Evolutionary conservation across 2,329 filamentous ascomycete species (phyloP).

Genomic region (Fusarium sp.): DNA sequence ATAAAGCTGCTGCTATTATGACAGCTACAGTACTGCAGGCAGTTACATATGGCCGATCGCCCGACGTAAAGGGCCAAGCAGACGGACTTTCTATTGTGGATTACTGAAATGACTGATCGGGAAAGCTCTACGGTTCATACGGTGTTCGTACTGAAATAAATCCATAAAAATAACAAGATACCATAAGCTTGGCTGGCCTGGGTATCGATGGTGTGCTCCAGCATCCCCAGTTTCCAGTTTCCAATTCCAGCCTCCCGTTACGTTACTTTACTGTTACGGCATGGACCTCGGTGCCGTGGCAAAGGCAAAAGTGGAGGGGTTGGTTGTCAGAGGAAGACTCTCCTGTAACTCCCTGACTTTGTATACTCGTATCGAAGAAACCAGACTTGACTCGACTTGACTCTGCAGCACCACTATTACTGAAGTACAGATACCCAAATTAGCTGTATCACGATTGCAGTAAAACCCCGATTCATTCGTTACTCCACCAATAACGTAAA

Average conservation of each 20-base stretch:
- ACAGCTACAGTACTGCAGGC: not conserved
- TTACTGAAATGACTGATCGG: not conserved
- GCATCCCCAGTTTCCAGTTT: slow-evolving; percentile 21
- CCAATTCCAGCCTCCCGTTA: not conserved
- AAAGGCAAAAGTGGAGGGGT: slow-evolving; percentile 28
- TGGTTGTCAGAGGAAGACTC: slow-evolving; percentile 1
- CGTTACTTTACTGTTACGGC: not conserved
- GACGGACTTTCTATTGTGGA: not conserved
- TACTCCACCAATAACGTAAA: slow-evolving; percentile 7
- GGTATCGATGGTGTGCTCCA: slow-evolving; percentile 35
- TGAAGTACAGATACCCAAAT: not conserved
- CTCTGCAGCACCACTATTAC: not conserved
- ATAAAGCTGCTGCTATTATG: not conserved
- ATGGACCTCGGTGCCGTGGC: slow-evolving; percentile 30
- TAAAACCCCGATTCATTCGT: not conserved
- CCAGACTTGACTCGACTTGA: not conserved
- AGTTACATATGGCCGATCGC: slow-evolving; percentile 20
- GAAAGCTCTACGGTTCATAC: not conserved
- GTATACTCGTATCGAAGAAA: not conserved
- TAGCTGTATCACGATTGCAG: not conserved
- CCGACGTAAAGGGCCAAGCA: slow-evolving; percentile 2
- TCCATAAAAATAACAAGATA: not conserved
- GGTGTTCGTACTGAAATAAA: not conserved
- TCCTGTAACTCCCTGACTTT: not conserved
- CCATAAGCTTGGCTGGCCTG: slow-evolving; percentile 16